phyloP scores from a whole-genome alignment of 192 early-diverging fungal species.

The Blastocladiella britannica region DNA sequence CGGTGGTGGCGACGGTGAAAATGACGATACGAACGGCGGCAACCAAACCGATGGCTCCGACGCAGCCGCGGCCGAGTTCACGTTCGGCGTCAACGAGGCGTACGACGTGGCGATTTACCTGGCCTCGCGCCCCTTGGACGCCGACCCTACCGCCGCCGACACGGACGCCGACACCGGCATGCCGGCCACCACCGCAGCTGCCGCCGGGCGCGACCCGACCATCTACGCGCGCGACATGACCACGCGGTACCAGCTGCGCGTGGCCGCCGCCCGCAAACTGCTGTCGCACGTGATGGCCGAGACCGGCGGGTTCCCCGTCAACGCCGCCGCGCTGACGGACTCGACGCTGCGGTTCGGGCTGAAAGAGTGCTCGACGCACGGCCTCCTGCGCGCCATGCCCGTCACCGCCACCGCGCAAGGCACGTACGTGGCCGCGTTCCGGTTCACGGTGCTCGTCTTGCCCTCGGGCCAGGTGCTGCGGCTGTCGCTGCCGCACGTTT shows the following conservation, averaged over 20 bases:
- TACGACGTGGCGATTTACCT: conserved; percentile 50
- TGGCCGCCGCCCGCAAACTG: conserved; percentile 36
- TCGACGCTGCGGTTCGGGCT: conserved; percentile 39
- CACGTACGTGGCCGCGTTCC: conserved; percentile 48
- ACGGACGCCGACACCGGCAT: conserved; percentile 1
- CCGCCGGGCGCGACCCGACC: conserved; percentile 28
- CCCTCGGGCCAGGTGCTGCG: conserved; percentile 37
- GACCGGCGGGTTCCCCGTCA: conserved; percentile 56
- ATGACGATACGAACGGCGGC: neutral
- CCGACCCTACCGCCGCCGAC: conserved; percentile 6
- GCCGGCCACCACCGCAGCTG: conserved; percentile 12
- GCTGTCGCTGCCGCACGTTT: conserved; percentile 31
- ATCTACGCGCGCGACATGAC: conserved; percentile 54
- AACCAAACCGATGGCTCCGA: conserved; percentile 12
- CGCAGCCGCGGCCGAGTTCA: conserved; percentile 35
- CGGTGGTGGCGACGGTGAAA: neutral
- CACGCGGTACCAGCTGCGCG: conserved; percentile 45
- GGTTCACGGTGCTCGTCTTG: conserved; percentile 41
- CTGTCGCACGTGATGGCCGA: conserved; percentile 37
- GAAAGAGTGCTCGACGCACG: conserved; percentile 38
- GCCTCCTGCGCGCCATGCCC: conserved; percentile 39
- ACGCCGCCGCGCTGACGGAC: conserved; percentile 20
- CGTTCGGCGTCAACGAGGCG: conserved; percentile 45
- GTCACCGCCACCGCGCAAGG: conserved; percentile 30
- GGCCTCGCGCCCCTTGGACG: conserved; percentile 38